These are phyloP conservation scores for Nasturtium officinale DNA, from an alignment of 345 rosid species.

Conservation along the genomic window DNA sequence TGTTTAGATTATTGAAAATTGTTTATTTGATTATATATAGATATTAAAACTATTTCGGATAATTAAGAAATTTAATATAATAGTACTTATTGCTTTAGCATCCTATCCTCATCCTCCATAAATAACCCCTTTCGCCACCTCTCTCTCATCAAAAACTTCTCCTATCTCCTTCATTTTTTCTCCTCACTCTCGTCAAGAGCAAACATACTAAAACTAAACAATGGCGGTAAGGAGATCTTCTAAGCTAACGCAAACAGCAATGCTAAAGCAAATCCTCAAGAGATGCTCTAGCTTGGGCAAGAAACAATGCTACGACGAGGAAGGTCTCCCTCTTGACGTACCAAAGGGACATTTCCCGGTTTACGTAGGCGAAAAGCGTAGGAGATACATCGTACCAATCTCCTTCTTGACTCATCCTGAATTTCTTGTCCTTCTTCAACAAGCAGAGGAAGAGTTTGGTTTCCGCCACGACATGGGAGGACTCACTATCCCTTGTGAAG, in stretches of 20 bases:
- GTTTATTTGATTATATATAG: conserved; percentile 23
- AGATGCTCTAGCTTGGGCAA: conserved; percentile 84
- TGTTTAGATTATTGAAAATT: conserved; percentile 14
- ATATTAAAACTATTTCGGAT: conserved; percentile 6
- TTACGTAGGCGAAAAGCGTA: conserved; percentile 81
- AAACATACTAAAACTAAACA: conserved; percentile 3
- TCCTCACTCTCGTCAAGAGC: conserved; percentile 17
- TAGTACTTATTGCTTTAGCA: conserved; percentile 28
- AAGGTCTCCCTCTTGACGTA: conserved; percentile 73
- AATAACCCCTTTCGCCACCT: conserved; percentile 44
- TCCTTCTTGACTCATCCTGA: conserved; percentile 76
- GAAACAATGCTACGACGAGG: conserved; percentile 54
- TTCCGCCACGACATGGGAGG: conserved; percentile 90
- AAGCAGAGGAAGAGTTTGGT: conserved; percentile 96
- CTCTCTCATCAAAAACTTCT: conserved; percentile 41
- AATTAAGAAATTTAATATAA: conserved; percentile 25
- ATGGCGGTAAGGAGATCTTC: conserved; percentile 69
- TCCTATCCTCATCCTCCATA: conserved; percentile 42
- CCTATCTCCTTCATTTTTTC: conserved; percentile 4
- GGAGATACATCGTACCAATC: conserved; percentile 83
- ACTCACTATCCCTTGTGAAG: conserved; percentile 91
- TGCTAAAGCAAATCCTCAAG: conserved; percentile 72
- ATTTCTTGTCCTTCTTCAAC: conserved; percentile 72
- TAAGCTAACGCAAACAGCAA: conserved; percentile 67
- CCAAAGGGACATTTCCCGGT: conserved; percentile 96